These are phyloP conservation scores for Nakazawaea wickerhamii DNA, from an alignment of 805 yeast species.

Conservation along the genomic window DNA sequence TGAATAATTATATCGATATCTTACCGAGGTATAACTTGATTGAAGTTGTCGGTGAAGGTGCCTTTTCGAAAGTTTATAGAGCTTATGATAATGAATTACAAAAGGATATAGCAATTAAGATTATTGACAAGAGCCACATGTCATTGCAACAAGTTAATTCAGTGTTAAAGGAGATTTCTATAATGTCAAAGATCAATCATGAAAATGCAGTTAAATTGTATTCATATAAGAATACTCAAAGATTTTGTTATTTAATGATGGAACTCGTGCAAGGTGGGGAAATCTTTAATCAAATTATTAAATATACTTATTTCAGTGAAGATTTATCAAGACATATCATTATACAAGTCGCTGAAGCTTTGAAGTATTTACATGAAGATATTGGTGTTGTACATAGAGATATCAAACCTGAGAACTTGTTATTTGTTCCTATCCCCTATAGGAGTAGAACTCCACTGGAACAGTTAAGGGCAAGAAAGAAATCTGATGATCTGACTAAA, in stretches of 20 bases:
- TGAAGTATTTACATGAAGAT: conserved; percentile 64
- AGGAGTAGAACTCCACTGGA: conserved; percentile 39
- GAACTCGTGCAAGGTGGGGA: conserved; percentile 79
- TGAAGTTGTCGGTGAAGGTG: conserved; percentile 56
- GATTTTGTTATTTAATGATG: conserved; percentile 62
- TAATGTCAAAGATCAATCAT: conserved; percentile 62
- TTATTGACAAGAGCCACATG: conserved; percentile 65
- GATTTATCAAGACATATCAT: conserved; percentile 60
- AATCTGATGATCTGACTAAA: conserved; percentile 55
- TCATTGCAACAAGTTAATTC: conserved; percentile 58
- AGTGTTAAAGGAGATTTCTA: conserved; percentile 74
- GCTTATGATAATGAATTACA: conserved; percentile 35
- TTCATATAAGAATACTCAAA: conserved; percentile 58
- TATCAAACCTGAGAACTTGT: conserved; percentile 73
- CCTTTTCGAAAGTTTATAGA: conserved; percentile 50
- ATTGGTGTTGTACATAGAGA: conserved; percentile 81
- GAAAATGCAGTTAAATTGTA: conserved; percentile 60
- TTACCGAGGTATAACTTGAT: conserved; percentile 32
- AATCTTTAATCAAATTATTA: conserved; percentile 61
- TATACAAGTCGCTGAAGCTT: conserved; percentile 56
- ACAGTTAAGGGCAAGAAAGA: conserved; percentile 38
- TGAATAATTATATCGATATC: conserved; percentile 3
- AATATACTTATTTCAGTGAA: conserved; percentile 61
- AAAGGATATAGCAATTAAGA: conserved; percentile 46
- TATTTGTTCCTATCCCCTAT: conserved; percentile 55